Evolutionary conservation across 371 early-diverging fungal species (phyloP).

Genomic region (Batkoa obscura): DNA sequence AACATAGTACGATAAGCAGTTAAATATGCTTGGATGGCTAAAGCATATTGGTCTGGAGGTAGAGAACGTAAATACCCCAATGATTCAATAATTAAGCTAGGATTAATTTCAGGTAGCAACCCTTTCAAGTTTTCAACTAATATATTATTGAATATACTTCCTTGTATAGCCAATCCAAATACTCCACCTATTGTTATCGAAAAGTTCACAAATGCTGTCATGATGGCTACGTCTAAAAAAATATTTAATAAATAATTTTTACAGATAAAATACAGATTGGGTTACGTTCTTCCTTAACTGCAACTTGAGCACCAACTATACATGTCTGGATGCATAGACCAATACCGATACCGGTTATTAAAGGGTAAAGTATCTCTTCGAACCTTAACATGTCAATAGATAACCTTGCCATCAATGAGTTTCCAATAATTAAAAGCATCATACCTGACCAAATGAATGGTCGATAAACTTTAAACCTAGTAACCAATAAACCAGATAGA

Average conservation of each 20-base stretch:
- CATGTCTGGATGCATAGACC: background rate
- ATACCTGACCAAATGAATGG: background rate
- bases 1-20: background rate
- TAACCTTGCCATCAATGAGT: background rate
- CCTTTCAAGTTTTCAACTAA: background rate
- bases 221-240: background rate
- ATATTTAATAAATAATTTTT: background rate
- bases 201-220: background rate
- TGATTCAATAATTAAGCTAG: background rate
- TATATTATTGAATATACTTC: background rate
- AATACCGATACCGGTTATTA: background rate
- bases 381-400: background rate
- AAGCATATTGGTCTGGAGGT: background rate
- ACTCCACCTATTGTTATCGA: background rate
- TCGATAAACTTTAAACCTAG: background rate
- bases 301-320: background rate
- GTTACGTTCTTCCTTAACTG: background rate
- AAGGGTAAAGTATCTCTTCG: background rate
- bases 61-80: background rate
- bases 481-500: background rate
- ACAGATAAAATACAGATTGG: background rate
- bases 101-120: background rate
- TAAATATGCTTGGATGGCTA: background rate
- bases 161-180: background rate
- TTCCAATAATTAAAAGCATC: background rate